These are phyloP conservation scores for Pythium angustatum DNA, from an alignment of 352 stramenopile genomes.

Conservation along the genomic window DNA sequence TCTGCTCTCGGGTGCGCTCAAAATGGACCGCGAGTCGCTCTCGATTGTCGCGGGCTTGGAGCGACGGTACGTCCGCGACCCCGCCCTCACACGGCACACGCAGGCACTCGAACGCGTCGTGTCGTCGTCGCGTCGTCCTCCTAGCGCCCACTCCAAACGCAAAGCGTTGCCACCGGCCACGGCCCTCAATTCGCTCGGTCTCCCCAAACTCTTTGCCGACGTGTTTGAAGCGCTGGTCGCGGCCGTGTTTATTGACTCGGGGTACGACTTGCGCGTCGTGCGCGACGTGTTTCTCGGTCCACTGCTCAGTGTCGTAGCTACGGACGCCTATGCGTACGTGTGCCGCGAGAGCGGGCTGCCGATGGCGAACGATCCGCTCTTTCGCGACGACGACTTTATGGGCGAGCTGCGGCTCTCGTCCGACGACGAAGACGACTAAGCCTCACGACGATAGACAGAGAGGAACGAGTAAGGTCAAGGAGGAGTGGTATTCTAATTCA, in stretches of 20 bases:
- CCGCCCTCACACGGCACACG: background rate
- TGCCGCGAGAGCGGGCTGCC: constrained; percentile 70
- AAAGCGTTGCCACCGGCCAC: constrained; percentile 3
- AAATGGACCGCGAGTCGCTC: constrained; percentile 70
- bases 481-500: no score
- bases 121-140: background rate
- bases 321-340: constrained; percentile 74
- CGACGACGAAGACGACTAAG: constrained; percentile 27
- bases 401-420: constrained; percentile 14
- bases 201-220: constrained; percentile 88
- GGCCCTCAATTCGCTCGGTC: constrained; percentile 37
- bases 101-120: constrained; percentile 5
- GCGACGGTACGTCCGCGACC: constrained; percentile 45
- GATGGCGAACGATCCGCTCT: constrained; percentile 25
- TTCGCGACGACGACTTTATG: constrained; percentile 17
- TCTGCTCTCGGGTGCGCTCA: constrained; percentile 63
- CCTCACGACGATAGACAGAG: no score
- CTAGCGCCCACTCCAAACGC: background rate
- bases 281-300: constrained; percentile 85
- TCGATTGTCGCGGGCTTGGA: constrained; percentile 47
- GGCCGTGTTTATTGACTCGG: constrained; percentile 84
- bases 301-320: constrained; percentile 65
- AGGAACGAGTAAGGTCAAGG: no score
- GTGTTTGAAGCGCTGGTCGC: constrained; percentile 88
- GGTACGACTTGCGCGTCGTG: constrained; percentile 62